Conservation (phyloP, 1,284 basidiomycete species). For the Pseudozyma sp. region DNA sequence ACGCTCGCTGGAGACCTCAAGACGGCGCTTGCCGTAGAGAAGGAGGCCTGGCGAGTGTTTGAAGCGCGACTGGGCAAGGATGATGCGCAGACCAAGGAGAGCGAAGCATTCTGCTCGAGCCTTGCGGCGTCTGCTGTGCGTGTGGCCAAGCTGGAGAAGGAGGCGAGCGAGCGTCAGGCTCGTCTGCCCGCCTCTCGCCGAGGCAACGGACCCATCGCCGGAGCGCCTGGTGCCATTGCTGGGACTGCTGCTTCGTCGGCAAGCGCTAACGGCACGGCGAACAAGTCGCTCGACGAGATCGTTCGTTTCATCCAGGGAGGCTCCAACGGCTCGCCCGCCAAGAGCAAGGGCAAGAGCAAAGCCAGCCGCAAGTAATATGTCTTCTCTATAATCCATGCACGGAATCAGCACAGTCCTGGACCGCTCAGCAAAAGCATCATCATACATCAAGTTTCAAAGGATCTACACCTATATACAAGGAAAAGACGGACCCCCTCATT, state of each 20-base stretch:
- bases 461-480: neutral
- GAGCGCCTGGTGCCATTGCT: slow-evolving; percentile 12
- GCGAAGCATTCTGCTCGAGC: slow-evolving; percentile 60
- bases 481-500: neutral
- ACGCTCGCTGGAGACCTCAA: slow-evolving; percentile 65
- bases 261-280: slow-evolving; percentile 6
- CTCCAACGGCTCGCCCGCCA: slow-evolving; percentile 23
- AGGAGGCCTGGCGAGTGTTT: slow-evolving; percentile 65
- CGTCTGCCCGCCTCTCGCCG: slow-evolving; percentile 14
- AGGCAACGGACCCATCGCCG: slow-evolving; percentile 16
- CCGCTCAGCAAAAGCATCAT: neutral
- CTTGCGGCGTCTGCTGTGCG: slow-evolving; percentile 64
- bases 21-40: slow-evolving; percentile 61
- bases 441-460: neutral
- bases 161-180: slow-evolving; percentile 42
- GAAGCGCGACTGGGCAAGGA: slow-evolving; percentile 65
- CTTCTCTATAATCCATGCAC: neutral
- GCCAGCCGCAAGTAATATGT: slow-evolving; percentile 28
- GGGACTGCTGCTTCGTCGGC: slow-evolving; percentile 1
- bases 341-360: slow-evolving; percentile 47
- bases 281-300: slow-evolving; percentile 61
- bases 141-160: slow-evolving; percentile 62
- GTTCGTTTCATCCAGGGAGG: slow-evolving; percentile 64
- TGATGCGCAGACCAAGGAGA: slow-evolving; percentile 65
- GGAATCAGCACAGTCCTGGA: neutral